Base-by-base conservation (phyloP, 2,329 filamentous ascomycete species). In the Xylaria sp. region DNA sequence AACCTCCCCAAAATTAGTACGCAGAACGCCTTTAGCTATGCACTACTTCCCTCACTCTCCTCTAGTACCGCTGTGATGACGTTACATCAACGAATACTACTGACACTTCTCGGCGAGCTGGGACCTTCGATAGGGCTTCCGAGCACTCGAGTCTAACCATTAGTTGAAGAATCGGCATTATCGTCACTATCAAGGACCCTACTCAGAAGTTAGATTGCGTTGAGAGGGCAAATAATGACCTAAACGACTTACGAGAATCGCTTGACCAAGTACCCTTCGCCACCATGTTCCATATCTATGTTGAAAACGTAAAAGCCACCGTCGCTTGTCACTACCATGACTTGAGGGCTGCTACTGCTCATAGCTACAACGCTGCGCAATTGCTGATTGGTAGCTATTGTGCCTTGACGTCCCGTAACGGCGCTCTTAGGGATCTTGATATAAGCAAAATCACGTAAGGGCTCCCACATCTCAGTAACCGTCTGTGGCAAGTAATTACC, bases 391-490 rank as follows among this genome's bases (percentile, higher is more conserved):
- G 66, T 72, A 1, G 70, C 54, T n/a, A 66, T 63, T 13, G 67
- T 63, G 20, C 75, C 74, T 20, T 73, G 72, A 1, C 75, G 71
- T 10, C 71, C 68, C 2, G 79, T 75, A 27, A 75, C 69, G 2
- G 80, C 69, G 64, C 75, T 73, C 75, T 91, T 93, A 15, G 95
- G 95, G 54, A 99, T 88, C 78, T 96, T 97, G 76, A 98, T 94
- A 85, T 93, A 98, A 1, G 96, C 96, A 81, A 99, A 99, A 79
- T 99, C 96, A 61, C 96, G 88, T 66, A 91, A 84, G 0, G 96
- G 96, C 75, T 99, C 96, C 94, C 94, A 98, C 86, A 98, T 97
- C 80, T 98, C 95, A 1, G 95, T 95, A 4, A 99, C 94, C 1
- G 94, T 95, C 75, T 92, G 92, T 0, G 96, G 96, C 1, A 99